These are phyloP conservation scores for Fagopyrum homotropicum DNA, from an alignment of 148 eudicot species.

Conservation along the genomic window DNA sequence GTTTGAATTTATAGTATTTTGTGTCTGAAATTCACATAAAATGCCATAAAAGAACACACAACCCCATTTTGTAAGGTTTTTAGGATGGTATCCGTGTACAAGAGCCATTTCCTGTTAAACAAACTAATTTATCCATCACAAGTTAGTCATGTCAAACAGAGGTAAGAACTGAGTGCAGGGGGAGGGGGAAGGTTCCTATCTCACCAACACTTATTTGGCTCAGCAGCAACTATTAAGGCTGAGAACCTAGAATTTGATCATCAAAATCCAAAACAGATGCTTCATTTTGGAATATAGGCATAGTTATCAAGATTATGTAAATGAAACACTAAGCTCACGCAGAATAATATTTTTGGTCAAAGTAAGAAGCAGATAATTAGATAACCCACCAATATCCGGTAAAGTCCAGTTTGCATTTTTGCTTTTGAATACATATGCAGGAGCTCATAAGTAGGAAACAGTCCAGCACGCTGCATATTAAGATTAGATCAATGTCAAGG, in stretches of 20 bases:
- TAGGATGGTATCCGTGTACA: background rate
- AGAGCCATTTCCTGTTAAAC: background rate
- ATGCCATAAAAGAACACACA: background rate
- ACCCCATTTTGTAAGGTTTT: background rate
- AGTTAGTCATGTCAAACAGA: background rate
- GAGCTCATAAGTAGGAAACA: constrained; percentile 83
- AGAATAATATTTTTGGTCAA: background rate
- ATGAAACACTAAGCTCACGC: background rate
- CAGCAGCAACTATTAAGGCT: background rate
- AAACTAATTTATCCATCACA: background rate
- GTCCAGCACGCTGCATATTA: constrained; percentile 70
- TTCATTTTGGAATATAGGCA: background rate
- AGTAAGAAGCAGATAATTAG: background rate
- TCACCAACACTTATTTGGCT: background rate
- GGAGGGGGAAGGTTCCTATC: background rate
- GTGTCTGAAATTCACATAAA: background rate
- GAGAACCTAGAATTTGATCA: background rate
- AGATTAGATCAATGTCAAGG: constrained; percentile 10
- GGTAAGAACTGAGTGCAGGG: background rate
- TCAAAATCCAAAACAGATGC: background rate
- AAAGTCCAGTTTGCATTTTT: constrained; percentile 43
- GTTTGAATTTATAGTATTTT: background rate
- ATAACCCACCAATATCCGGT: constrained; percentile 67
- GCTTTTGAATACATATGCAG: constrained; percentile 73
- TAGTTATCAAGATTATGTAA: background rate